Evolutionary conservation across 2,329 filamentous ascomycete species (phyloP).

Genomic region (Colletotrichum gloeosporioides): DNA sequence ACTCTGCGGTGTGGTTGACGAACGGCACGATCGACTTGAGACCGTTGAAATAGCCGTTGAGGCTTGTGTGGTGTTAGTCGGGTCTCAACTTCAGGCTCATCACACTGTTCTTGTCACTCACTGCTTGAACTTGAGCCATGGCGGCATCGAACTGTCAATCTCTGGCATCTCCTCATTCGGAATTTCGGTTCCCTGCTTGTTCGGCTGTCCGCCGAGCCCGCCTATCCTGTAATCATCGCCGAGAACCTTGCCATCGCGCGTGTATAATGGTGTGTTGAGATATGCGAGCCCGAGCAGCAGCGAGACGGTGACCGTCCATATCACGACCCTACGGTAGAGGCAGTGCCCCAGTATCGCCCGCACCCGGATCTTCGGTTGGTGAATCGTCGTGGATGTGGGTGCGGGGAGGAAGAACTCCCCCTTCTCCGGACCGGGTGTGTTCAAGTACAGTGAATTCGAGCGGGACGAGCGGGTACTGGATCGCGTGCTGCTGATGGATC

Average conservation of each 20-base stretch:
- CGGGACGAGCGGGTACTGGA: slow-evolving; percentile 23
- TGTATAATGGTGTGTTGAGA: slow-evolving; percentile 35
- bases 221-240: slow-evolving; percentile 19
- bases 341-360: slow-evolving; percentile 55
- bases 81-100: not conserved
- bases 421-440: slow-evolving; percentile 11
- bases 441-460: slow-evolving; percentile 19
- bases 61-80: slow-evolving; percentile 51
- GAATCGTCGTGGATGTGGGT: slow-evolving; percentile 16
- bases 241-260: slow-evolving; percentile 26
- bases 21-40: slow-evolving; percentile 72
- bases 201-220: slow-evolving; percentile 10
- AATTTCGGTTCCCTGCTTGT: slow-evolving; percentile 28
- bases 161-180: slow-evolving; percentile 44
- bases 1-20: slow-evolving; percentile 73
- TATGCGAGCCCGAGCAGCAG: slow-evolving; percentile 46
- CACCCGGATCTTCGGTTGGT: slow-evolving; percentile 41
- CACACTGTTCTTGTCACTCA: slow-evolving; percentile 31
- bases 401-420: slow-evolving; percentile 20
- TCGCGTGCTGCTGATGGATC: slow-evolving; percentile 19
- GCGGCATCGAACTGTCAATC: slow-evolving; percentile 33
- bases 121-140: slow-evolving; percentile 47
- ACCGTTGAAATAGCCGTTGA: slow-evolving; percentile 82
- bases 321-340: slow-evolving; percentile 56
- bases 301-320: slow-evolving; percentile 52